Evolutionary conservation across 2,329 filamentous ascomycete species (phyloP), one percentile per base, ranked within the genome.

Genomic region (Hansfordia pulvinata): DNA sequence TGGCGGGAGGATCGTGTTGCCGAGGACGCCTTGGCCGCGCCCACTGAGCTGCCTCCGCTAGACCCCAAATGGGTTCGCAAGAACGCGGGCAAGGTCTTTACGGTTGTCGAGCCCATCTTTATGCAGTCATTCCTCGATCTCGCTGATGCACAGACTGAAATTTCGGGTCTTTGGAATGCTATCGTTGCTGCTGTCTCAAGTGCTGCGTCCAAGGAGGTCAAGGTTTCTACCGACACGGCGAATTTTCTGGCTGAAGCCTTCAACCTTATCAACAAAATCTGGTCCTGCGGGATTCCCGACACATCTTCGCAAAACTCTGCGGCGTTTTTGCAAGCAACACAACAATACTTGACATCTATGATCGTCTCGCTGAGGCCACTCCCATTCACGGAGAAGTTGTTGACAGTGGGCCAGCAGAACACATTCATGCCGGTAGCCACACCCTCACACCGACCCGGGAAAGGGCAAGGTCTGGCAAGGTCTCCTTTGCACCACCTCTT

Each of bases 1-100:
- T 96, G 85, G 84, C 76, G 70, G 28, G 74, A 81, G 36, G 73
- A 80, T 34, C 74, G 76, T 27, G 76, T 82, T 8, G 61, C 73
- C 31, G 69, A 78, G 12, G 52, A 54, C 10, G 56, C 68, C 3
- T 50, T 75, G 17, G 54, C 73, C 28, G 66, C 61, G 27, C 63
- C 76, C 0, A 70, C 76, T n/a, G 84, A 94, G 32, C 59, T 98
- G n/a, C 81, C 85, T 5, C 60, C 76, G 6, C 58, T 96, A 6
- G 85, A 96, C 42, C 64, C 80, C 4, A 84, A 79, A 57, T 98
- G 90, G 90, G 62, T 92, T 9, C 71, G 88, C 28, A 76, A 70
- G 31, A 83, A 82, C 34, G 58, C 78, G 4, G 46, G 57, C 2
- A 64, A 62, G 22, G 64, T 94, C 4, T 67, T 93, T 18, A 50